Base-by-base conservation (phyloP, 345 rosid species). In the Dimocarpus longan region DNA sequence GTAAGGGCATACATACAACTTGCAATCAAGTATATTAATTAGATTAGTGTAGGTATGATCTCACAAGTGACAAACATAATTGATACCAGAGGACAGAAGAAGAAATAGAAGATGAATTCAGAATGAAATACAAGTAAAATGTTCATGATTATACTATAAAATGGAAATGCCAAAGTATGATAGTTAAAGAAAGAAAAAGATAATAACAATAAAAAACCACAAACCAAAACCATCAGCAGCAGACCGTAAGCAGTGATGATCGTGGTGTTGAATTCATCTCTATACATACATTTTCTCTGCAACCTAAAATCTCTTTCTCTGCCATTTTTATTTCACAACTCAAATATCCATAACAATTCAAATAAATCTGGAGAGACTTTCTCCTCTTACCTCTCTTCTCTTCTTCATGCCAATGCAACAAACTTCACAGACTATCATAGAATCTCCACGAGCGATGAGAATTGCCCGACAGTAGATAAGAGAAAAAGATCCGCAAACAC, bases 221-320 rank as follows among this genome's bases (percentile, higher is more conserved):
- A 88, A 84, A 83, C 91, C 70, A 77, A 76, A 77, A 84, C 77
- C 82, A 71, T 81, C 69, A 43, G 62, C 68, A 64, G 77, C 78
- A 46, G 83, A 26, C 52, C 60, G 76, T 68, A 68, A 76, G 79
- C 46, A n/a, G 48, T 62, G 83, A 81, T 80, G 83, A 57, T 78
- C 62, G 78, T 82, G 85, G 82, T 81, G 77, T 57, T 81, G 77
- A 79, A 87, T 79, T 82, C 88, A 85, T 84, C 86, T 74, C 93
- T 89, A 88, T 88, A 88, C 95, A 89, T 87, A 85, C 87, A 85
- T 80, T 77, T 79, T 79, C 84, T 87, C 89, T 86, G 91, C 89
- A 88, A 83, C 83, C 88, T 86, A 87, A 48, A 75, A 46, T 60
- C 74, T 66, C 71, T 80, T 78, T 72, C 84, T 86, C 85, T 77